Evolutionary conservation across 352 stramenopile genomes (phyloP), one percentile per base, ranked within the genome.

Genomic region (Pythium vanterpoolii): DNA sequence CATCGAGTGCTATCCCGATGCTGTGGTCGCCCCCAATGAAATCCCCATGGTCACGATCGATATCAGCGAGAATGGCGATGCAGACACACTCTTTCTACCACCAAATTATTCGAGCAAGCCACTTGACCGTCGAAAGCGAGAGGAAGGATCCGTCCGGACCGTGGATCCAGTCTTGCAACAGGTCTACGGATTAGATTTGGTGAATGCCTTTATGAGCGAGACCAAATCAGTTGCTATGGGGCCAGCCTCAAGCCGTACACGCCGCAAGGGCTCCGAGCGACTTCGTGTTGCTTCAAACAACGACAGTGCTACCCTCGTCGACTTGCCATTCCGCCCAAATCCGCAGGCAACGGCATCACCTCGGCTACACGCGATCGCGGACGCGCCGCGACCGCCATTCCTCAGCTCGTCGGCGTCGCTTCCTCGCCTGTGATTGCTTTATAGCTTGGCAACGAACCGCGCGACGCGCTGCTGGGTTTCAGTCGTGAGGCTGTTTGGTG

Each of bases 121-220:
- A 16, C 46, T 64, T 5, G 49, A 59, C 30, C 57, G 61, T 30
- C 57, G 21, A 16, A 16, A 39, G 44, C 27, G 42, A 19, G 40
- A 64, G 30, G 51, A 64, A 4, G 40, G 19, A n/a, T 51, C 21
- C 7, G 19, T 27, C 27, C 31, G 9, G 2, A 24, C 27, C 4
- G 38, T 39, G 16, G 51, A 68, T 40, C n/a, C 60, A 13, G 42
- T 59, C 16, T 47, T 92, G 4, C 46, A 81, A 53, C 73, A 87
- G 27, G 83, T 83, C 42, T 89, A 93, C 42, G 80, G 80, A 10
- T 59, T 83, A 9, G 80, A 90, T 36, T 73, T 93, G 13, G 78
- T 89, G 6, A 53, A 38, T n/a, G 42, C 56, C 4, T 55, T 73
- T n/a, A 64, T 76, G 60, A 48, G 62, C 4, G 54, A 66, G 16